phyloP scores from a whole-genome alignment of 2,329 filamentous ascomycete genomes.

The Ophiostoma populinum region DNA sequence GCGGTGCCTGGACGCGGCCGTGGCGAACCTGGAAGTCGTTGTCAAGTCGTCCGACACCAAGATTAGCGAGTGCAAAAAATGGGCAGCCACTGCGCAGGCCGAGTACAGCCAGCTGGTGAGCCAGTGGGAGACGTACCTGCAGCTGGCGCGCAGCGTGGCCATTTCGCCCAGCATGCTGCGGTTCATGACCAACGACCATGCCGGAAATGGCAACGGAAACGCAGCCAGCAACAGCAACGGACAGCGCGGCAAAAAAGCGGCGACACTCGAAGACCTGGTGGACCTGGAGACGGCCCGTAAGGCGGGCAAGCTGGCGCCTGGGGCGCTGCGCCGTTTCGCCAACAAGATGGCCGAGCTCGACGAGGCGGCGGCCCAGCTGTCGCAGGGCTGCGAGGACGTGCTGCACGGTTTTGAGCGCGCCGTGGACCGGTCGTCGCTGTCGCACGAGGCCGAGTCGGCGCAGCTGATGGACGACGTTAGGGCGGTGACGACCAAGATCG shows the following conservation, averaged over 20 bases:
- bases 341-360: conserved; percentile 43
- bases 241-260: conserved; percentile 16
- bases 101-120: conserved; percentile 48
- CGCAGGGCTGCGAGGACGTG: conserved; percentile 42
- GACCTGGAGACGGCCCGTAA: conserved; percentile 56
- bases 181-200: conserved; percentile 40
- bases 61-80: conserved; percentile 51
- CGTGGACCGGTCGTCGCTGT: conserved; percentile 33
- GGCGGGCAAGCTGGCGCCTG: conserved; percentile 48
- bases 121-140: conserved; percentile 52
- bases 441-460: conserved; percentile 43
- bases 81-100: conserved; percentile 48
- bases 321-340: conserved; percentile 41
- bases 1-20: conserved; percentile 65
- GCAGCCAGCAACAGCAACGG: conserved; percentile 18
- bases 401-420: conserved; percentile 46
- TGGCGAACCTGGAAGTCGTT: conserved; percentile 67
- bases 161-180: conserved; percentile 48
- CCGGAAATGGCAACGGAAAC: conserved; percentile 20
- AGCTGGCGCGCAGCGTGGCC: conserved; percentile 44
- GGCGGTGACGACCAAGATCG: conserved; percentile 70
- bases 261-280: conserved; percentile 58
- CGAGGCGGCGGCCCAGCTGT: conserved; percentile 39
- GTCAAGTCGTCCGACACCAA: conserved; percentile 56
- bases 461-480: conserved; percentile 72